Percentiles rank a stretch among this genome's conserved stretches.
These are phyloP conservation scores for Leccinum arenicola DNA, from an alignment of 768 basidiomycete species.

Conservation along the genomic window DNA sequence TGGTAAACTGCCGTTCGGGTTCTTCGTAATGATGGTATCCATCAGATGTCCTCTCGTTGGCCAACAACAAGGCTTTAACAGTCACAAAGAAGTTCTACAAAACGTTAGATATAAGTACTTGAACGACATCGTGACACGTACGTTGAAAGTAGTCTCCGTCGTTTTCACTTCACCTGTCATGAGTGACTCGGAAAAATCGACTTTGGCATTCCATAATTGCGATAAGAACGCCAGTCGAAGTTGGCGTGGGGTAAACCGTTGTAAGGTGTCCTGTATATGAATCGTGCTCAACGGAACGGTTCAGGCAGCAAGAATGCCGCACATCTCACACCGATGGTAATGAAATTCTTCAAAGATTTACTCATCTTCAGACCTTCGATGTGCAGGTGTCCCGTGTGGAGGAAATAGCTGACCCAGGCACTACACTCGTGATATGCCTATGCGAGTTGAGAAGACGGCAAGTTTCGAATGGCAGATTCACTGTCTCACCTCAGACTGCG, in stretches of 20 bases:
- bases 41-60: slow-evolving; percentile 48
- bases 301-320: neutral
- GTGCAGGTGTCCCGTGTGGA: slow-evolving; percentile 97
- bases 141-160: slow-evolving; percentile 83
- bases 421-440: slow-evolving; percentile 91
- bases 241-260: slow-evolving; percentile 81
- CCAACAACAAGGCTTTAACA: slow-evolving; percentile 73
- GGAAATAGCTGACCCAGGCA: slow-evolving; percentile 98
- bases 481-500: slow-evolving; percentile 81
- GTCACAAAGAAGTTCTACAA: slow-evolving; percentile 90
- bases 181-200: slow-evolving; percentile 90
- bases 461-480: slow-evolving; percentile 4
- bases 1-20: slow-evolving; percentile 65
- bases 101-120: slow-evolving; percentile 2
- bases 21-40: slow-evolving; percentile 64
- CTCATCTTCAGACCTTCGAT: slow-evolving; percentile 99
- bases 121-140: slow-evolving; percentile 36
- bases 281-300: slow-evolving; percentile 2
- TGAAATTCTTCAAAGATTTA: slow-evolving; percentile 98
- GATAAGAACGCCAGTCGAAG: slow-evolving; percentile 88
- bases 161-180: slow-evolving; percentile 88
- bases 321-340: slow-evolving; percentile 81
- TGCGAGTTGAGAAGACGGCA: slow-evolving; percentile 9
- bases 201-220: slow-evolving; percentile 87
- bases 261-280: slow-evolving; percentile 70